Base-by-base conservation (phyloP, 78 protist genomes). In the Dictyostelium intermedium region DNA sequence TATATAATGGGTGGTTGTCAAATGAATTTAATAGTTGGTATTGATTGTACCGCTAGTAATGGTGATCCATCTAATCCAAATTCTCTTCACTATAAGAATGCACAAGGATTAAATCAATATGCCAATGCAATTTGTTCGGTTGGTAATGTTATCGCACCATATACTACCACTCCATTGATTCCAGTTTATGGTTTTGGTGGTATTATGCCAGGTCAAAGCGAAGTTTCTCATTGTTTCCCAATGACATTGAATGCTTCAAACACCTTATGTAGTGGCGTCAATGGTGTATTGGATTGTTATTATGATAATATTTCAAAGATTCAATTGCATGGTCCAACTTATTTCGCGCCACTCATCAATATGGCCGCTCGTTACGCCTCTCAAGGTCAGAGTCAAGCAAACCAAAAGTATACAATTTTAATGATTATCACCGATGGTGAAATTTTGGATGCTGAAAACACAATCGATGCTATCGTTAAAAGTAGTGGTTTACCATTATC, bases 41-140 rank as follows among this genome's bases (percentile, higher is more conserved):
- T 98, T 72, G 99, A 98, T 87, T 98, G 97, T 92, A 98, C 99
- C 0, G 98, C 87, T 5, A 63, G 91, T 32, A 98, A 98, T 77
- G 97, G 81, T 20, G 30, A 72, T 35, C 74, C 92, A 43, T 13
- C 3, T 2, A 6, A n/a, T 35, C 43, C 69, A 1, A n/a, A 30
- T n/a, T 60, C 84, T 34, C 34, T 92, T 11, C 96, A 84, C 16
- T 85, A 73, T n/a, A 56, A 56, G 66, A 56, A 20, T 56, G 27
- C 66, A 20, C n/a, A 56, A 56, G 66, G 66, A 5, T 56, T 56
- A 9, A 97, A 97, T 69, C 94, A 45, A 41, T 96, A 97, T 87
- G 95, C 83, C 7, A 39, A 43, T 27, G 87, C 95, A 6, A 91
- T 91, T 56, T 47, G 30, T 13, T 56, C 89, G 3, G 32, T 91